Evolutionary conservation across 2,329 filamentous ascomycete genomes (phyloP), one percentile per base, ranked within the genome.

Genomic region (Podosphaera leucotricha): DNA sequence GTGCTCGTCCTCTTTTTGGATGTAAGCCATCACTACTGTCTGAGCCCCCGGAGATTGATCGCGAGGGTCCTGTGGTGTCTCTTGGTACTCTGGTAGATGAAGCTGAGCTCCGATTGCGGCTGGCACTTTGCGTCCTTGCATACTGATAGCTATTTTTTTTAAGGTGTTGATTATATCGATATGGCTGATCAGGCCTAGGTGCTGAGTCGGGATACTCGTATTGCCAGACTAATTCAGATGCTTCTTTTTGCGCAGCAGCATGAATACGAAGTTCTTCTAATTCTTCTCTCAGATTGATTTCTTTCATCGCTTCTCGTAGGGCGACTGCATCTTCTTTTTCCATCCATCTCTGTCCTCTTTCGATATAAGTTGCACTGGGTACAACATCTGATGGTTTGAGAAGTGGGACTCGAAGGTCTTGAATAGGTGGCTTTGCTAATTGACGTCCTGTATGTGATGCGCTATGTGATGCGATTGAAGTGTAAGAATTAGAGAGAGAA

Each of bases 251-350:
- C 24, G 81, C 81, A 36, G 77, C 77, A 11, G 71, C 64, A 57
- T 81, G 79, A 41, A 86, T 58, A 38, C 70, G 71, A 46, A 65
- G 59, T 46, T 78, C 75, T 18, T 77, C 74, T 2, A 74, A 67
- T 22, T 66, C 62, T 30, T 64, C 60, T 44, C 64, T 65, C 38
- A 80, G 49, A 46, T 80, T 72, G 68, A 85, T 72, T 53, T 81
- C 75, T 51, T 83, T 72, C 66, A 86, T 73, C 10, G 80, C 80
- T 48, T 75, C 68, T 16, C 77, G 71, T 47, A 86, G 60, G 18
- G 78, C 78, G 30, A 69, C 68, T 3, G 73, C 77, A 59, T 86
- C 80, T 55, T 84, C 78, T 58, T 80, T 81, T 58, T 86, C 80
- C 71, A 82, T 80, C 77, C 79, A 83, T 52, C 80, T 66, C 55